Percentiles rank a stretch among this genome's conserved stretches.
Conservation (phyloP, 176 grass and related monocot genomes). For the Ensete glaucum region DNA sequence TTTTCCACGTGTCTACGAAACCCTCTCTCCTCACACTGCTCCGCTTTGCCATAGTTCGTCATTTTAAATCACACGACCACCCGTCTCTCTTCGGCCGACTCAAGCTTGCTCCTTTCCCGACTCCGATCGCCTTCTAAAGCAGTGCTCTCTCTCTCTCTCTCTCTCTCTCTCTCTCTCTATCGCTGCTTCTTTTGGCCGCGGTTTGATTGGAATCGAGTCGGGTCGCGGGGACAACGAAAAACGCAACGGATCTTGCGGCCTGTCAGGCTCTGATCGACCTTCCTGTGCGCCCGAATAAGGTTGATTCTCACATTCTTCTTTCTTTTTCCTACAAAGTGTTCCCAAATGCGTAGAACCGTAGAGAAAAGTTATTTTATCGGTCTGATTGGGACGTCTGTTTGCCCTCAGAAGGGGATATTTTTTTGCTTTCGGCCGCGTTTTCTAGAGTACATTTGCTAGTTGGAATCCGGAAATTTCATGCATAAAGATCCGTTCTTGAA, state of each 20-base stretch:
- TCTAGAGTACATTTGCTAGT: neutral
- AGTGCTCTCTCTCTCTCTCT: neutral
- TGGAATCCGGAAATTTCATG: neutral
- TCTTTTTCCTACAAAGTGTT: neutral
- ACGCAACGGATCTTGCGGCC: neutral
- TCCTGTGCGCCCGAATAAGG: neutral
- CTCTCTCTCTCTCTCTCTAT: no score
- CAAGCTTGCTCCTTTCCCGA: no score
- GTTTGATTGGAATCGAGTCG: neutral
- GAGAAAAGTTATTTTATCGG: neutral
- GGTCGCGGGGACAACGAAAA: neutral
- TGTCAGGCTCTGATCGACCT: neutral
- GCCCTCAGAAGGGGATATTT: no score
- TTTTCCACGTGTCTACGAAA: no score
- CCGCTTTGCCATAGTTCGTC: no score
- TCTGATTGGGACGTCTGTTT: no score
- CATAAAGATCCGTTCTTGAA: neutral
- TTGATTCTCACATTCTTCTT: neutral
- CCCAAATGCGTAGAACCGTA: neutral
- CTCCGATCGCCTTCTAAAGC: neutral
- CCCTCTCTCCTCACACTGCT: no score
- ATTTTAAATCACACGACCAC: no score
- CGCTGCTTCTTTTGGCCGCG: neutral
- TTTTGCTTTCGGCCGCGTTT: no score
- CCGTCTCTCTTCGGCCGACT: no score